Percentiles rank a stretch among this genome's conserved stretches.
These are phyloP conservation scores for Alectoria sarmentosa DNA, from an alignment of 495 filamentous ascomycete species.

Conservation along the genomic window DNA sequence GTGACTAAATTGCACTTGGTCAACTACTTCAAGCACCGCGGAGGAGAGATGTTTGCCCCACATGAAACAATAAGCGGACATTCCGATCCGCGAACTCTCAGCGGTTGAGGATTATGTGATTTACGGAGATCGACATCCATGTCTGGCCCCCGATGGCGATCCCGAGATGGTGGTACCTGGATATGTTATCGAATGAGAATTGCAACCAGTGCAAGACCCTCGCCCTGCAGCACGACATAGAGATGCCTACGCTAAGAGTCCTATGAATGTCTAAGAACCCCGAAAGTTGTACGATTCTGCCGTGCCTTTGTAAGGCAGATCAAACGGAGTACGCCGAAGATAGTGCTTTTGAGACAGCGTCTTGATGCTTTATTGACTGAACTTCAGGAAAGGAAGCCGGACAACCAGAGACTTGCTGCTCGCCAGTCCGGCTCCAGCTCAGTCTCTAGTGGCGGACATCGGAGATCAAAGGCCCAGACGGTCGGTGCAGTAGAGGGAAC, in stretches of 20 bases:
- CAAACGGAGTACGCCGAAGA: no score
- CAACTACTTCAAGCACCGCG: neutral
- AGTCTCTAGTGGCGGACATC: neutral
- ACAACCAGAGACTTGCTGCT: neutral
- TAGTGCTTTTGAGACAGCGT: no score
- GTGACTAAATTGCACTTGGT: neutral
- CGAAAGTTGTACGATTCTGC: no score
- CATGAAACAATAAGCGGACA: no score
- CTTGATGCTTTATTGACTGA: no score
- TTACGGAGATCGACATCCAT: slow-evolving; percentile 4
- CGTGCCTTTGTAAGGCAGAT: no score
- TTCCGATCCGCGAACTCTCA: neutral
- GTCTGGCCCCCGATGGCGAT: neutral
- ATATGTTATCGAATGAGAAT: neutral
- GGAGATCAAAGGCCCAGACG: neutral
- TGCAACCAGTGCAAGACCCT: neutral
- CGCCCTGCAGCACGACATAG: no score
- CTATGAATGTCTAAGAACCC: no score
- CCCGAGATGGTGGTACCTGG: neutral
- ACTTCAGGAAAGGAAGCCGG: no score
- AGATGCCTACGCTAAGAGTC: no score
- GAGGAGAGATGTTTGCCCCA: neutral
- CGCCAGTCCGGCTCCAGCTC: neutral
- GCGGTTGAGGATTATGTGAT: neutral
- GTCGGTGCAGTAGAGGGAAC: neutral